Evolutionary conservation across 2,329 filamentous ascomycete species (phyloP).

Genomic region (Scleromitrula shiraiana): DNA sequence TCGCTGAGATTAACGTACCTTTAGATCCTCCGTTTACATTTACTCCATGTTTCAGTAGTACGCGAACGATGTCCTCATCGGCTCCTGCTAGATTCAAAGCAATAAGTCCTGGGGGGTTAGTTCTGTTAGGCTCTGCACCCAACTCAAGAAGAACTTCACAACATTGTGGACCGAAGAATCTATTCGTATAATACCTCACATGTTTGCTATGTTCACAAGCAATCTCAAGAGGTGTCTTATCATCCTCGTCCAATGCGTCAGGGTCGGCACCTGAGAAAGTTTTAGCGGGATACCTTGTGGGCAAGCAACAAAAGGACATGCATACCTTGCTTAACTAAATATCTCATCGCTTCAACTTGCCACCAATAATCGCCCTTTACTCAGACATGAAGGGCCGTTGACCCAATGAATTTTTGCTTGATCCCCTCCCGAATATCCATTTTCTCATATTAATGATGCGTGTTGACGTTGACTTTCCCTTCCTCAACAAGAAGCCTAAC

Average conservation of each 20-base stretch:
- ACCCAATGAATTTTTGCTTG: background rate
- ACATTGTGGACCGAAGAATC: background rate
- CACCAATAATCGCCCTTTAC: conserved; percentile 11
- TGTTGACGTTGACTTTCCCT: conserved; percentile 29
- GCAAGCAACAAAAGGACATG: too few relatives aligned
- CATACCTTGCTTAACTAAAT: conserved; percentile 20
- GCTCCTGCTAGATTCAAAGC: background rate
- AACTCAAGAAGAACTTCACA: conserved; percentile 5
- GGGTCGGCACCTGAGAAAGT: conserved; percentile 15
- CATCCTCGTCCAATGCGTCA: conserved; percentile 13
- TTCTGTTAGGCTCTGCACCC: conserved; percentile 10
- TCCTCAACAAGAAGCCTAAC: conserved; percentile 31
- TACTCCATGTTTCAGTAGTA: conserved; percentile 29
- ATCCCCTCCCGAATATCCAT: background rate
- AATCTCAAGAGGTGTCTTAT: conserved; percentile 14
- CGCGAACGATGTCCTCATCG: conserved; percentile 13
- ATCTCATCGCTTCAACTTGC: conserved; percentile 14
- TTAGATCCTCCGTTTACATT: conserved; percentile 20
- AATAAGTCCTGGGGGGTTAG: background rate
- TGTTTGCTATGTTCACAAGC: background rate
- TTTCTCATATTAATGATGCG: background rate
- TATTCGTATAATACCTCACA: background rate
- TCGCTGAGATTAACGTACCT: background rate
- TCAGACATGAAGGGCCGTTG: conserved; percentile 13
- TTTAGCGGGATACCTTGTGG: background rate